A percentile compares a stretch with the other conserved stretches of the same genome.
These are phyloP conservation scores for Candida glaebosa DNA, from an alignment of 805 yeast species.

Conservation along the genomic window DNA sequence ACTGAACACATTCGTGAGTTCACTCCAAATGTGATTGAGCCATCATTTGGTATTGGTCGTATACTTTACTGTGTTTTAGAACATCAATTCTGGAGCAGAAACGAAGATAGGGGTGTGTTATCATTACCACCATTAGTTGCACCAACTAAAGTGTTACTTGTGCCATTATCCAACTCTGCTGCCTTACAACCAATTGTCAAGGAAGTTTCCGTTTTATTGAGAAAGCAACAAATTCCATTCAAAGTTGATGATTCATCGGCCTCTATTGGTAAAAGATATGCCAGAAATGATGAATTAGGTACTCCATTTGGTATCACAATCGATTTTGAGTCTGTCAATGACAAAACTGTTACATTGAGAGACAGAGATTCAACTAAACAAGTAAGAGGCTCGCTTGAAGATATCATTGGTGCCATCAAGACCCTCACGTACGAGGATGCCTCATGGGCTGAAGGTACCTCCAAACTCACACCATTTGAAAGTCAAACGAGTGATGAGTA, in stretches of 20 bases:
- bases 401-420: constrained; percentile 67
- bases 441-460: constrained; percentile 85
- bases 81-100: constrained; percentile 92
- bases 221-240: constrained; percentile 82
- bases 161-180: constrained; percentile 85
- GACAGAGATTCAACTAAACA: constrained; percentile 97
- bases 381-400: constrained; percentile 85
- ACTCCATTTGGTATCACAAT: constrained; percentile 98
- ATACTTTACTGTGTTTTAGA: constrained; percentile 89
- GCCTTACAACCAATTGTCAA: constrained; percentile 74
- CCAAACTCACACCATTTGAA: constrained; percentile 68
- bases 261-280: constrained; percentile 95
- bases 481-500: constrained; percentile 48
- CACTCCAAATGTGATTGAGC: constrained; percentile 97
- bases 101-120: constrained; percentile 77
- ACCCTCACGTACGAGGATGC: constrained; percentile 69
- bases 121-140: constrained; percentile 95
- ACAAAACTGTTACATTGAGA: constrained; percentile 87
- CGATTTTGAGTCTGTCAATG: constrained; percentile 89
- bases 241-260: constrained; percentile 97
- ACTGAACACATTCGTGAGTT: constrained; percentile 92
- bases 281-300: constrained; percentile 98
- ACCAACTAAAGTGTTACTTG: constrained; percentile 94
- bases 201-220: constrained; percentile 65
- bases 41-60: constrained; percentile 99